These are phyloP conservation scores for Colletotrichum magnum DNA, from an alignment of 2,329 filamentous ascomycete genomes.

Conservation along the genomic window DNA sequence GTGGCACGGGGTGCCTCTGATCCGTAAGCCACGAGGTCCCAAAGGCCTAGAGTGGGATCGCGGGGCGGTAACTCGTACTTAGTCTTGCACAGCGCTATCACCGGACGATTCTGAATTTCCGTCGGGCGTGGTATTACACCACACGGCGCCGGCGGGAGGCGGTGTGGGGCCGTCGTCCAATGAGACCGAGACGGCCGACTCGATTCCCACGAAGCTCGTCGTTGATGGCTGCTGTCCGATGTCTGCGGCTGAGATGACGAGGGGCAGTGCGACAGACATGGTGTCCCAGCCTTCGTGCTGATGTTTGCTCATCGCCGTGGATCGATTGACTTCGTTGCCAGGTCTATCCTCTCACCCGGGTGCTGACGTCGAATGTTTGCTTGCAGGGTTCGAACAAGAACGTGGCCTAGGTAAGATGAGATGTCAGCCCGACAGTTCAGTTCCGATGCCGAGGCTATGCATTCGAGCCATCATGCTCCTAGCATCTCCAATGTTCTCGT, in stretches of 20 bases:
- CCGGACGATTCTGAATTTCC: not conserved
- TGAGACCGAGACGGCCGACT: conserved; percentile 5
- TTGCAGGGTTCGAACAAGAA: not conserved
- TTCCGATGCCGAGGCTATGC: conserved; percentile 16
- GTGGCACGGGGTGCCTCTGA: not conserved
- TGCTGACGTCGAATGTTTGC: conserved; percentile 25
- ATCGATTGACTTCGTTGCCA: not conserved
- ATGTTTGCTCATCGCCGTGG: not conserved
- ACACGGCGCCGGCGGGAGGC: conserved; percentile 7
- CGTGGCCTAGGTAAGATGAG: not conserved
- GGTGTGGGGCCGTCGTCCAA: conserved; percentile 27
- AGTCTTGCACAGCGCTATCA: not conserved
- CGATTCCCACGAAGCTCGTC: not conserved
- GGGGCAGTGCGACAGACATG: conserved; percentile 8
- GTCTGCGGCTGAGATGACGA: conserved; percentile 19
- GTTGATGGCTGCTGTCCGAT: conserved; percentile 3
- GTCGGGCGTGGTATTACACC: not conserved
- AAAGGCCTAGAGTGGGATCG: not conserved
- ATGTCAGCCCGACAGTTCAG: conserved; percentile 2
- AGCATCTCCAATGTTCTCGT: not conserved
- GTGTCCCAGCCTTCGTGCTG: not conserved
- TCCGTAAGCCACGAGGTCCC: conserved; percentile 2
- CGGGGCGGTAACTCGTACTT: too few relatives aligned
- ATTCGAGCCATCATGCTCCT: not conserved
- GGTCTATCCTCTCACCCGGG: conserved; percentile 7